Base-by-base conservation (phyloP, 2,329 filamentous ascomycete species). In the Penicillium freii region DNA sequence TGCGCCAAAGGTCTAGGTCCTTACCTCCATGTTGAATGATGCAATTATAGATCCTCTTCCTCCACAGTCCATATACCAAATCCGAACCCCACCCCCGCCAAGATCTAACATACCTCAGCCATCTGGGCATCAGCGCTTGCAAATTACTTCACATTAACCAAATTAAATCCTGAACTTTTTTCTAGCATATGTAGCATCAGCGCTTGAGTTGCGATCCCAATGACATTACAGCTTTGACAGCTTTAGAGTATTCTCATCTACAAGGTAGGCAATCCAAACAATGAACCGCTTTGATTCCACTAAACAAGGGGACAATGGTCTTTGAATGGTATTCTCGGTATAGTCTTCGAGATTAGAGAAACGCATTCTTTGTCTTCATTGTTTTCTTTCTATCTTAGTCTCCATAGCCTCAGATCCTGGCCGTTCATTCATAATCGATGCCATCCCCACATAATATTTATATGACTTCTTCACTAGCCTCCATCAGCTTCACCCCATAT, bases 11-110 rank as follows among this genome's bases (percentile, higher is more conserved):
- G 48, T 46, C 54, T 56, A 57, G 54, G 43, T 54, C 51, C 5
- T 48, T 25, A 23, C 8, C 1, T 54, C 27, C 9, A 40, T 36
- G 7, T 21, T 23, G 13, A 15, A 19, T 13, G 42, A 36, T 25
- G 8, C 42, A 47, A 47, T 34, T 47, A 47, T 51, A 38, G 39
- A 36, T 42, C 21, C 17, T 33, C n/a, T 42, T 33, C 49, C 44
- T 54, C 51, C 51, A 40, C 51, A 49, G 27, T 31, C 45, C 21
- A 40, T 48, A 11, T 25, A 45, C 23, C 33, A 39, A 27, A 48
- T 19, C 13, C 21, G 19, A 42, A 57, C 49, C 54, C 49, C 49
- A 47, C 54, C 36, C 43, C 36, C 49, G 49, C 54, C 42, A 53
- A 53, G 34, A 43, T 31, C 33, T 8, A 42, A 5, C 23, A 6